A percentile compares a stretch with the other conserved stretches of the same genome.
Evolutionary conservation across 345 rosid genomes (phyloP).

Genomic region (Rhodamnia rubescens): DNA sequence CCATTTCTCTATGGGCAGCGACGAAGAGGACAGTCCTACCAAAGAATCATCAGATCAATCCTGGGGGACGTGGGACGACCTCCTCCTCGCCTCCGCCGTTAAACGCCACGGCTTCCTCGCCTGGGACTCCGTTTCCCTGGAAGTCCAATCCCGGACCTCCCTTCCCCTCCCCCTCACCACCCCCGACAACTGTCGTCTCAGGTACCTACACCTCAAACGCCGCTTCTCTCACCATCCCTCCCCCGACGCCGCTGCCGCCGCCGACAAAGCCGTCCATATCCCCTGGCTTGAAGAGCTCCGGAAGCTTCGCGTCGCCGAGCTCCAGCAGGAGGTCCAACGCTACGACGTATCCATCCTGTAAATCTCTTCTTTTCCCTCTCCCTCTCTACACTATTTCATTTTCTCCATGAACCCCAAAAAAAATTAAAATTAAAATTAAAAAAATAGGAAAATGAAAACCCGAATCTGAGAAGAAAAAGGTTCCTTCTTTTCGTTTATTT

Average conservation of each 20-base stretch:
- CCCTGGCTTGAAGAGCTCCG: constrained; percentile 70
- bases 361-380: constrained; percentile 3
- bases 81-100: constrained; percentile 70
- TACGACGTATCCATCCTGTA: constrained; percentile 65
- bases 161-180: constrained; percentile 31
- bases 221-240: constrained; percentile 22
- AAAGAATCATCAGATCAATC: not conserved
- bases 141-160: constrained; percentile 48
- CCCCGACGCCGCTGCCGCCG: not conserved
- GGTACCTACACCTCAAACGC: constrained; percentile 53
- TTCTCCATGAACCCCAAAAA: not conserved
- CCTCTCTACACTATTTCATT: not conserved
- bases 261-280: constrained; percentile 9
- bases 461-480: not conserved
- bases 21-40: not conserved
- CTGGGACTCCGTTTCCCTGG: constrained; percentile 73
- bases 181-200: constrained; percentile 36
- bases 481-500: not conserved
- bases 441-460: not conserved
- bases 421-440: not conserved
- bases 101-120: constrained; percentile 61
- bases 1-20: not conserved
- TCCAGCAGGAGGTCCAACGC: constrained; percentile 56
- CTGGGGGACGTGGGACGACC: constrained; percentile 90
- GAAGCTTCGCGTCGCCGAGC: constrained; percentile 63